These are phyloP conservation scores for Solanum neorickii DNA, from an alignment of 257 asterid species.

Conservation along the genomic window DNA sequence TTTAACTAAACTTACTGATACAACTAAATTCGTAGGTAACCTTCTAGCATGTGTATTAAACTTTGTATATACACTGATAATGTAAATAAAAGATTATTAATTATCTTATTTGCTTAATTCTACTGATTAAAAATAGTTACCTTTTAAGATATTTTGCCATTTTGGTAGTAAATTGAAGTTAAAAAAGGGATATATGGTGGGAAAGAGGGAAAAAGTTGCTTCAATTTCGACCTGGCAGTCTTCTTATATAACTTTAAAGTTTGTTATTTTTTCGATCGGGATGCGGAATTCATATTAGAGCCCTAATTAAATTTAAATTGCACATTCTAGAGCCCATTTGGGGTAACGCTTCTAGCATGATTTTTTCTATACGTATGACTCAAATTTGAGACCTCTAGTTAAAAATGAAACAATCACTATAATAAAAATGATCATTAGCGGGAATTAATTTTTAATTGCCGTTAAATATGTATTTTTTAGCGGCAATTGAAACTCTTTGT, in stretches of 20 bases:
- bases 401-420: too few relatives aligned
- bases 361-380: too few relatives aligned
- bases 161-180: neutral
- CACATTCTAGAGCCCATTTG: too few relatives aligned
- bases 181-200: neutral
- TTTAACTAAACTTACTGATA: neutral
- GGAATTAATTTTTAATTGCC: too few relatives aligned
- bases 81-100: neutral
- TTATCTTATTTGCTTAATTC: neutral
- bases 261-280: too few relatives aligned
- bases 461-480: too few relatives aligned
- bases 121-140: neutral
- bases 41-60: neutral
- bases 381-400: too few relatives aligned
- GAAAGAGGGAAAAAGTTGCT: slow-evolving; percentile 22
- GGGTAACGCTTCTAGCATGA: too few relatives aligned
- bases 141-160: neutral
- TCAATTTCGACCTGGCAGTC: slow-evolving; percentile 42
- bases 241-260: slow-evolving; percentile 29
- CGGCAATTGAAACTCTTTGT: too few relatives aligned
- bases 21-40: neutral
- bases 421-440: too few relatives aligned
- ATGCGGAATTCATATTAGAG: too few relatives aligned
- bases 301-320: too few relatives aligned
- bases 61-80: neutral